Conservation (phyloP, 2,329 filamentous ascomycete species). For the Botrytis tulipae region DNA sequence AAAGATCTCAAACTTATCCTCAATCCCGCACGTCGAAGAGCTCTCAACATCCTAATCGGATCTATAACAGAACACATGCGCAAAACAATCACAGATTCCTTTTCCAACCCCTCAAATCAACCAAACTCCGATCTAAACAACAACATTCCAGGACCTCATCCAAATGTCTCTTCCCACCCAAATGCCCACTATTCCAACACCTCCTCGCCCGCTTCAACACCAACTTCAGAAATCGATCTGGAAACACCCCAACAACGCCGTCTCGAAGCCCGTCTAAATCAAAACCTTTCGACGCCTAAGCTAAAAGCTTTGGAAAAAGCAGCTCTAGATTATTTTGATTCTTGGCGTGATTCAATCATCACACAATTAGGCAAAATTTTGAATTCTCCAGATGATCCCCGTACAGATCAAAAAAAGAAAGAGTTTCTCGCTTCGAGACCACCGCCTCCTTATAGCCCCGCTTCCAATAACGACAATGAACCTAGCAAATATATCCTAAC, state of each 20-base stretch:
- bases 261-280: conserved; percentile 31
- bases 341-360: conserved; percentile 75
- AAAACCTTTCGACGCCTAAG: conserved; percentile 28
- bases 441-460: conserved; percentile 28
- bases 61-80: conserved; percentile 56
- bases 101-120: conserved; percentile 27
- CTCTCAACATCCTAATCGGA: conserved; percentile 50
- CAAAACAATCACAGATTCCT: conserved; percentile 46
- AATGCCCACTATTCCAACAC: neutral
- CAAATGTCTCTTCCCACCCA: neutral
- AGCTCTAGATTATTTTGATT: conserved; percentile 67
- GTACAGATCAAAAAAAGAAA: conserved; percentile 46
- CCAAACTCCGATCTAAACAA: conserved; percentile 21
- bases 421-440: conserved; percentile 34
- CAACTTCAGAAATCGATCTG: neutral
- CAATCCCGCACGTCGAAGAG: conserved; percentile 51
- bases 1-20: conserved; percentile 46
- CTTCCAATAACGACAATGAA: conserved; percentile 19
- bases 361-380: conserved; percentile 67
- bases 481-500: conserved; percentile 43
- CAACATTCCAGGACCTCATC: conserved; percentile 6
- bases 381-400: conserved; percentile 47
- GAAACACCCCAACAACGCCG: conserved; percentile 25
- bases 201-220: neutral
- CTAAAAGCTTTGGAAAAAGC: conserved; percentile 47